Base-by-base conservation (phyloP, 2,329 filamentous ascomycete genomes). In the Diaporthe batatas region DNA sequence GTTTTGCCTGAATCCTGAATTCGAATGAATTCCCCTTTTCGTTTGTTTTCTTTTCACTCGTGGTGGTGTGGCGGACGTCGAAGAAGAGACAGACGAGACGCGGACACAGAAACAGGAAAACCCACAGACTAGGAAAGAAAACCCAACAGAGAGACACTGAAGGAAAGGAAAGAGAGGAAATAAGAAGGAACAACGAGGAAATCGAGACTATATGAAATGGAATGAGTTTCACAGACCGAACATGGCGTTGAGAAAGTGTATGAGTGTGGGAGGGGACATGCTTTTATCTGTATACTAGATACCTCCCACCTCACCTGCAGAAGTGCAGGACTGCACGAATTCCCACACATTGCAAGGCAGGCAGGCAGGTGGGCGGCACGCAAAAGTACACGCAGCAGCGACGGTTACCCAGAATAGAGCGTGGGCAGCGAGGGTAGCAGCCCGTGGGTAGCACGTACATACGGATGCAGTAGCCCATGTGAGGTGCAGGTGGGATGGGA, bases 341-440 rank as follows among this genome's bases (percentile, higher is more conserved):
- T 42, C 39, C 39, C 16, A 42, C 65, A 42, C 58, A 39, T 36
- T 69, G 67, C 39, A 16, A 42, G 10, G 12, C n/a, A 42, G 16
- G 39, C 39, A 42, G 39, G 14, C 39, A 51, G 73, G 73, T 64
- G 65, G 70, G 73, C 73, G 73, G 70, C 57, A 74, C 70, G 73
- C 68, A 73, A 42, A 44, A 51, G 18, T 32, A 32, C 54, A 32
- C 54, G 23, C 23, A 36, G 18, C 12, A 23, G 42, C 29, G 54
- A 53, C 32, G 70, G 70, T 55, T 59, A 53, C 72, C 72, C 34
- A 71, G 69, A 73, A 73, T 73, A 73, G 72, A 73, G 68, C 51
- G 39, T 57, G 62, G 62, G 70, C 47, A 73, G 68, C 51, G 39
- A 49, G 62, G 62, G 70, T 54, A 53, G 64, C 51, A 68, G 47